These are phyloP conservation scores for Mortierella sp. DNA, from an alignment of 371 early-diverging fungal species.

Conservation along the genomic window DNA sequence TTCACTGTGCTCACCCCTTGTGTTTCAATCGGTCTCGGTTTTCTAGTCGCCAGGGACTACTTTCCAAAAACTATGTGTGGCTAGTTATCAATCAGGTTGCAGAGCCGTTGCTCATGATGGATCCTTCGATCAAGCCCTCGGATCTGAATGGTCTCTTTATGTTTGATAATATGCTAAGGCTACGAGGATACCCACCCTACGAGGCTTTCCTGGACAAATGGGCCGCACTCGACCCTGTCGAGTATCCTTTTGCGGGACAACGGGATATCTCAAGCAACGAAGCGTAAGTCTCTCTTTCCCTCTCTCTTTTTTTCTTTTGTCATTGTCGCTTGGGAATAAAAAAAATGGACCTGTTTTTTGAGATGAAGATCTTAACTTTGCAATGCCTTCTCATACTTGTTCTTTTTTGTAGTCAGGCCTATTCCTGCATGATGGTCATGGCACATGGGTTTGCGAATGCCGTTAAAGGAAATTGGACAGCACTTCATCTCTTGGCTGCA, in stretches of 20 bases:
- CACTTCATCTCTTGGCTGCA: conserved; percentile 52
- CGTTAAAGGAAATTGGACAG: conserved; percentile 46
- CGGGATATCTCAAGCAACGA: conserved; percentile 65
- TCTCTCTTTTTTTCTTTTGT: not conserved
- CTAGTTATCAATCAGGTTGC: conserved; percentile 60
- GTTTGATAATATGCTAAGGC: conserved; percentile 66
- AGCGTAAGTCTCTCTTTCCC: conserved; percentile 57
- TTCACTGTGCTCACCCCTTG: not conserved
- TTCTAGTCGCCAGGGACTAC: conserved; percentile 26
- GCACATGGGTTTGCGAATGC: conserved; percentile 64
- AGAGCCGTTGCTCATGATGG: conserved; percentile 35
- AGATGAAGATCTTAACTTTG: no score
- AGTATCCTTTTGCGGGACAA: conserved; percentile 66
- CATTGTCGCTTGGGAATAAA: not conserved
- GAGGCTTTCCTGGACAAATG: conserved; percentile 64
- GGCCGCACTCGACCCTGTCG: conserved; percentile 56
- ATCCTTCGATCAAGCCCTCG: conserved; percentile 19
- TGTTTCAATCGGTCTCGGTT: no score
- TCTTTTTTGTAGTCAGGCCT: conserved; percentile 45
- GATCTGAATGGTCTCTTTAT: conserved; percentile 62
- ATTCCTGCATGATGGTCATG: conserved; percentile 72
- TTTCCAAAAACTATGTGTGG: conserved; percentile 62
- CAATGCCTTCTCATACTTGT: no score
- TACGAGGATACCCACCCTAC: conserved; percentile 65
- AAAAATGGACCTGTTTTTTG: no score